Base-by-base conservation (phyloP, 306 rosid species). In the Dicorynia guianensis region DNA sequence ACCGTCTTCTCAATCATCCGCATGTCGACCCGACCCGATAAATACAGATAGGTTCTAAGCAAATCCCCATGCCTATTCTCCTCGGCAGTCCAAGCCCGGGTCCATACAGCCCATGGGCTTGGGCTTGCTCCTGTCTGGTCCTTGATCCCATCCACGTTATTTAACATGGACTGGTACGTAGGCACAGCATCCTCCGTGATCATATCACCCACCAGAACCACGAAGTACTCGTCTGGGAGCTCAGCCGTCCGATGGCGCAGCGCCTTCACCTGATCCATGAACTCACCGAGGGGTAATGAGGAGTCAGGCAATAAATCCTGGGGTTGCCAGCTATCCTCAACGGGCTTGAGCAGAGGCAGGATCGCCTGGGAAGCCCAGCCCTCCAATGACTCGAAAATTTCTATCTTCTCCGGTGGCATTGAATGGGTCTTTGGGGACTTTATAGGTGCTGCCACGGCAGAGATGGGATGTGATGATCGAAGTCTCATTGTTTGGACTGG, bases 41-140 rank as follows among this genome's bases (percentile, higher is more conserved):
- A 47, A 48, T 87, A 87, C 18, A 85, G 61, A 68, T 77, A 87
- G 1, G 84, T 73, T 9, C 81, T 67, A 13, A 87, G 89, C 79
- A 87, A 46, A 35, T 87, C 91, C 0, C 91, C 91, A 10, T 87
- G 91, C 34, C 91, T 78, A 64, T 87, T 87, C 77, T 87, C 91
- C 82, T 87, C 91, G 2, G 89, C 87, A 4, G 89, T 82, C 91
- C 91, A 87, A 12, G 82, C 72, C 72, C 91, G 67, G 9, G 85
- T 80, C 91, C 30, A 25, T 25, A 25, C 30, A 25, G 30, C 30
- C 30, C 30, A 25, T 25, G 30, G 30, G 30, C 30, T 85, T 0
- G 48, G 54, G 82, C 91, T 73, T n/a, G 84, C 87, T 25, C 91
- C 91, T 2, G 85, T 87, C 63, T 85, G 85, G 9, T 87, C 91